Conservation (phyloP, 1,284 basidiomycete genomes). For the Agaricales sp. region DNA sequence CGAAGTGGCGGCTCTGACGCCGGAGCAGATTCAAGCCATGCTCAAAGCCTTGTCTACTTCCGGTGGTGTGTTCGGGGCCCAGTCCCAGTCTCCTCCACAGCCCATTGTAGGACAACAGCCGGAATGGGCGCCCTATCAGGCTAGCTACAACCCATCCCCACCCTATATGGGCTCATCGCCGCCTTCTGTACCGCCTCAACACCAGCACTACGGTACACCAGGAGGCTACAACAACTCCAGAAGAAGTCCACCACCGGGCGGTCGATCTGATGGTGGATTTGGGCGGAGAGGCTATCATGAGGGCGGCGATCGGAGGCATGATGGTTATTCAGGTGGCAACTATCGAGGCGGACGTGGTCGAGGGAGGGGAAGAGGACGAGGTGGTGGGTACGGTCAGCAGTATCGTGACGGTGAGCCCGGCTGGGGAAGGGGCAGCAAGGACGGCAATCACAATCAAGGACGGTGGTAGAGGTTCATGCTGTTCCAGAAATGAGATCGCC, state of each 20-base stretch:
- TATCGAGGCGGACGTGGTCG: constrained; percentile 9
- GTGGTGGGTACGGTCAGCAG: constrained; percentile 15
- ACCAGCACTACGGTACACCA: background rate
- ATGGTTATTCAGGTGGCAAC: constrained; percentile 6
- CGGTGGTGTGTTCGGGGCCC: background rate
- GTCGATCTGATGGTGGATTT: background rate
- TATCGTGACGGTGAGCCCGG: background rate
- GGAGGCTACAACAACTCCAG: background rate
- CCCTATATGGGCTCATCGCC: background rate
- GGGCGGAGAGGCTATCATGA: background rate
- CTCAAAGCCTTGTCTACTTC: constrained; percentile 30
- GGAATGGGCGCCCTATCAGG: background rate
- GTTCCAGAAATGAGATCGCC: background rate
- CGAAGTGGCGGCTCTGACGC: constrained; percentile 47
- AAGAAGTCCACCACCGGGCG: background rate
- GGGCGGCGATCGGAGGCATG: background rate
- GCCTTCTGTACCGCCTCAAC: background rate
- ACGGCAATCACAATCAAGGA: background rate
- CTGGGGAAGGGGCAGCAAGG: background rate
- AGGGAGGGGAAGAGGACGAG: constrained; percentile 21
- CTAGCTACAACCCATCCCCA: background rate
- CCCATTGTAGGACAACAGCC: background rate
- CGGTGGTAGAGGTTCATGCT: too few species aligned
- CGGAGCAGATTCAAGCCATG: constrained; percentile 50
- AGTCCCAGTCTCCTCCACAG: background rate